Percentiles rank a stretch among this genome's conserved stretches.
Conservation (phyloP, 805 yeast species). For the Lipomyces chichibuensis region DNA sequence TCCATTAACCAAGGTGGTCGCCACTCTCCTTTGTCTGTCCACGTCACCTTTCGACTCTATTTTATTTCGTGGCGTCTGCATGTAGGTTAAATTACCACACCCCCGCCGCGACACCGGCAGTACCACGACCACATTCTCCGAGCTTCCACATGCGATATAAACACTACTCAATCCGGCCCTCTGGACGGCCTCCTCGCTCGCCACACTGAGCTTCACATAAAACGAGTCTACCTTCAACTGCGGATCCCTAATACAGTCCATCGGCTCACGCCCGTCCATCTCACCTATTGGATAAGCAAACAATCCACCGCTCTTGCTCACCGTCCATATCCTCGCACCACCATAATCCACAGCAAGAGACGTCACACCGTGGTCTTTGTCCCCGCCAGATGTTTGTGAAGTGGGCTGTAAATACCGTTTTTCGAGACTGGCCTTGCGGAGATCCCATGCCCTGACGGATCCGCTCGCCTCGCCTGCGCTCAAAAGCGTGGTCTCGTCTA, state of each 20-base stretch:
- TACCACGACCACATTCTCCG: constrained; percentile 16
- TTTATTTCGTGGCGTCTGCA: not conserved
- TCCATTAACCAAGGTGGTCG: constrained; percentile 15
- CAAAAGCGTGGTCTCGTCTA: constrained; percentile 20
- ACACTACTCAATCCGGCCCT: constrained; percentile 9
- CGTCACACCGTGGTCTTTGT: constrained; percentile 21
- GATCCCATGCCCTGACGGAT: constrained; percentile 22
- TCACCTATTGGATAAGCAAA: constrained; percentile 15
- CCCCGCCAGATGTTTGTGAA: not conserved
- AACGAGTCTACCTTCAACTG: constrained; percentile 20
- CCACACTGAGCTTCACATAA: constrained; percentile 25
- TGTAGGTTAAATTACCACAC: not conserved
- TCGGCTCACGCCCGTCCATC: constrained; percentile 8
- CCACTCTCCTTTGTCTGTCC: constrained; percentile 4
- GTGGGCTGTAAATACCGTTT: constrained; percentile 12
- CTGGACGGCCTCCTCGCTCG: constrained; percentile 7
- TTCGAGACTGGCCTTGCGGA: constrained; percentile 12
- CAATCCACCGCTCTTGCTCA: constrained; percentile 15
- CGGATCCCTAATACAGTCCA: constrained; percentile 24
- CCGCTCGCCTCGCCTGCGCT: constrained; percentile 28
- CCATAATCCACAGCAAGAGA: constrained; percentile 21
- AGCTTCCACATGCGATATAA: constrained; percentile 29
- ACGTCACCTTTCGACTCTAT: not conserved
- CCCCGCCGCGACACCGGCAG: constrained; percentile 23
- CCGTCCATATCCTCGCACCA: constrained; percentile 20